Conservation (phyloP, 192 early-diverging fungal species). For the Radiomyces spectabilis region DNA sequence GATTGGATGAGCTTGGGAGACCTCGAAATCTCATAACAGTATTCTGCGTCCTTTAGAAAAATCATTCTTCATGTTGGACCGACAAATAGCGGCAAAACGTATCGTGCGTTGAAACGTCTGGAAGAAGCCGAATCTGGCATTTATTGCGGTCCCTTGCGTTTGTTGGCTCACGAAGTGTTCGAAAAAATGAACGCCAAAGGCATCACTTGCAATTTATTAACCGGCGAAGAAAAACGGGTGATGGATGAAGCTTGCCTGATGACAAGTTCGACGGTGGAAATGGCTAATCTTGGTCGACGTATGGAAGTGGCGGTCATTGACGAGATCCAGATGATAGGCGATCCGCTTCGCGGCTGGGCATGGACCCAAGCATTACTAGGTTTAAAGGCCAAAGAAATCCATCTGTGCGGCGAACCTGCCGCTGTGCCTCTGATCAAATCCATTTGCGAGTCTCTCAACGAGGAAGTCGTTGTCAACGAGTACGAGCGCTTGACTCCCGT, state of each 20-base stretch:
- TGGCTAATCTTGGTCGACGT: constrained; percentile 52
- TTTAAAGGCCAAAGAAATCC: constrained; percentile 75
- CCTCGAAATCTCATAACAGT: neutral
- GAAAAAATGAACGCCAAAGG: constrained; percentile 73
- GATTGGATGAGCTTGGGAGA: neutral
- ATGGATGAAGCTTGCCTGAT: constrained; percentile 39
- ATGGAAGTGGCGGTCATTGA: constrained; percentile 89
- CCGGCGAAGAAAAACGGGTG: constrained; percentile 80
- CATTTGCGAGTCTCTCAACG: constrained; percentile 64
- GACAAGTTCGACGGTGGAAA: constrained; percentile 83
- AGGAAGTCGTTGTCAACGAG: constrained; percentile 69
- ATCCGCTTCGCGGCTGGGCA: constrained; percentile 85
- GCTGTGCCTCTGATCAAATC: constrained; percentile 73
- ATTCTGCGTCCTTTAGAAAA: constrained; percentile 33
- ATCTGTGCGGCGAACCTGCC: constrained; percentile 90
- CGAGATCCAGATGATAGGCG: constrained; percentile 96
- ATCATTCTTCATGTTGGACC: constrained; percentile 94
- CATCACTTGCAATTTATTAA: constrained; percentile 75
- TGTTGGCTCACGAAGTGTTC: constrained; percentile 91
- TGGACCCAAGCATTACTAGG: constrained; percentile 87
- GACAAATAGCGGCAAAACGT: constrained; percentile 97
- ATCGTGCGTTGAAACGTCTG: constrained; percentile 75
- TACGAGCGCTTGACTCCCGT: constrained; percentile 76
- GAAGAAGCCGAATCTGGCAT: constrained; percentile 53
- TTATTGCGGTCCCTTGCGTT: constrained; percentile 86